Evolutionary conservation across 441 rosid species (phyloP).

Genomic region (Adansonia gregorii): DNA sequence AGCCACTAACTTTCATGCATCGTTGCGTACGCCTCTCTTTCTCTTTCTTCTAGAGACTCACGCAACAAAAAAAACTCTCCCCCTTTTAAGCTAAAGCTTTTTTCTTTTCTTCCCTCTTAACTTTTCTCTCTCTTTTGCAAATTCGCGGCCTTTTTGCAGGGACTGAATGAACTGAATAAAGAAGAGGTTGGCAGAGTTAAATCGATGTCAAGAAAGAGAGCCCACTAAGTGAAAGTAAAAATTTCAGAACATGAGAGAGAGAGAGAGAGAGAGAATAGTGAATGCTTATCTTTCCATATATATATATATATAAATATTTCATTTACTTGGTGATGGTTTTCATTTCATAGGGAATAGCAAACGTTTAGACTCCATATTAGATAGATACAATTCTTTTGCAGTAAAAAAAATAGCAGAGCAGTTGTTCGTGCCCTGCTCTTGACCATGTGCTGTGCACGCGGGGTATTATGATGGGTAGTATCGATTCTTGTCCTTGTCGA

Average conservation of each 20-base stretch:
- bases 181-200: conserved; percentile 12
- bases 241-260: conserved; percentile 1
- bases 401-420: conserved; percentile 4
- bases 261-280: neutral
- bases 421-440: conserved; percentile 23
- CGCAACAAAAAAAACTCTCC: conserved; percentile 19
- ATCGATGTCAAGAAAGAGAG: conserved; percentile 23
- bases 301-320: neutral
- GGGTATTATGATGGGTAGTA: conserved; percentile 15
- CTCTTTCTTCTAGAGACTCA: conserved; percentile 27
- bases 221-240: conserved; percentile 26
- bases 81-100: conserved; percentile 21
- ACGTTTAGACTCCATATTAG: conserved; percentile 7
- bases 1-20: conserved; percentile 25
- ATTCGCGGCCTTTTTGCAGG: conserved; percentile 25
- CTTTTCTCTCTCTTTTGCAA: conserved; percentile 14
- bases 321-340: neutral
- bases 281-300: neutral
- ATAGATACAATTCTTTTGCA: neutral
- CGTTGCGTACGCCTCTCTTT: neutral
- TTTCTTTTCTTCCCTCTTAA: neutral
- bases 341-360: conserved; percentile 29
- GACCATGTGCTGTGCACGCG: conserved; percentile 29
- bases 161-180: conserved; percentile 2
- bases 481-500: conserved; percentile 34